Conservation (phyloP, 108 stramenopile species). For the Nitzschia sp. region DNA sequence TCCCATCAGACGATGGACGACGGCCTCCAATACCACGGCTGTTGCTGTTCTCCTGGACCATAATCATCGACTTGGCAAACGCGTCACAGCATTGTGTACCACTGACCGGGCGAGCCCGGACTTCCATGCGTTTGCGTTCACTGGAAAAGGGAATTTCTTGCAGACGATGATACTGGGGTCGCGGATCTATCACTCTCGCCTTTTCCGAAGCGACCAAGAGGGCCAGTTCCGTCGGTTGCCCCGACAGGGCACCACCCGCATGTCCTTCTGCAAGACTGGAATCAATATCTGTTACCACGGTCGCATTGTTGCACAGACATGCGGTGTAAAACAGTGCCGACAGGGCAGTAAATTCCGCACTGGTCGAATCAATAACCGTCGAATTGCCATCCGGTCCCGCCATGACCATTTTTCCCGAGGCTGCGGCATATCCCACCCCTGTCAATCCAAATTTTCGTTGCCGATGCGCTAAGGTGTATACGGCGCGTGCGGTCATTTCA, state of each 20-base stretch:
- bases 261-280: slow-evolving; percentile 33
- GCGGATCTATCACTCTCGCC: slow-evolving; percentile 81
- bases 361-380: slow-evolving; percentile 4
- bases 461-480: slow-evolving; percentile 73
- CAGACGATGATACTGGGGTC: slow-evolving; percentile 78
- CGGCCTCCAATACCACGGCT: slow-evolving; percentile 12
- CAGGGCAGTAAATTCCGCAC: slow-evolving; percentile 53
- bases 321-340: slow-evolving; percentile 65
- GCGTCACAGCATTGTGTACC: slow-evolving; percentile 73
- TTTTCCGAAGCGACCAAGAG: slow-evolving; percentile 83
- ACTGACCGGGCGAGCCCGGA: slow-evolving; percentile 74
- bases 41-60: slow-evolving; percentile 5
- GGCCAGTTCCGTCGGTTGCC: slow-evolving; percentile 95
- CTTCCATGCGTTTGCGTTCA: slow-evolving; percentile 95
- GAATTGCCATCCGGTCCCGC: slow-evolving; percentile 20
- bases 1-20: slow-evolving; percentile 44
- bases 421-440: slow-evolving; percentile 71
- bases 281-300: slow-evolving; percentile 38
- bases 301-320: slow-evolving; percentile 87
- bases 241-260: slow-evolving; percentile 37
- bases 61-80: slow-evolving; percentile 39
- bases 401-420: slow-evolving; percentile 40
- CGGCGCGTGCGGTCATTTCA: slow-evolving; percentile 88
- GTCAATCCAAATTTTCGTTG: slow-evolving; percentile 65
- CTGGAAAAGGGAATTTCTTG: slow-evolving; percentile 94